Evolutionary conservation across 768 basidiomycete genomes (phyloP), one percentile per base, ranked within the genome.

Genomic region (Suillus decipiens): DNA sequence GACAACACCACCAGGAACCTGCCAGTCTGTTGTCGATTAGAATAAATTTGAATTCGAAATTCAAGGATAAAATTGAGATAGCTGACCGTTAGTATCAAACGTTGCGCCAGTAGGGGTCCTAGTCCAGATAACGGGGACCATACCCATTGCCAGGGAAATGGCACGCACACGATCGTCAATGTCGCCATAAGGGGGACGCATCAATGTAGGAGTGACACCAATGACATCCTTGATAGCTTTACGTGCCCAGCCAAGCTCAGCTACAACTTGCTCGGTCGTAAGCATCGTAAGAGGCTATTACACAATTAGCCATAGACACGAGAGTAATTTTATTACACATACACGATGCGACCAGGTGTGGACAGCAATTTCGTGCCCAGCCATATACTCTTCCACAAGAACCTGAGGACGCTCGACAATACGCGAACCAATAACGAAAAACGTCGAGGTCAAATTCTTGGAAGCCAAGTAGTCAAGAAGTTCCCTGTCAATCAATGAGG

Each of bases 141-240:
- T 77, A 51, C 95, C 94, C 96, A 99, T 96, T 36, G 94, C 93
- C 60, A 93, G 74, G 22, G 88, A 79, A 73, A 99, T 94, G 45
- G 89, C 90, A 65, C 96, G 91, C 53, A 99, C 95, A 69, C 96
- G 93, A 77, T 94, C 90, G 73, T 99, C 95, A 34, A 93, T 90
- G 70, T 94, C 92, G 69, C 92, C 92, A 66, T 82, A 93, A 48
- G 92, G 92, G 47, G 92, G 88, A 62, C 92, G 86, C 90, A 90
- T 90, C 5, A 84, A 84, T 10, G 83, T 88, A 0, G 92, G 92
- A 1, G 90, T 89, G 33, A 93, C 88, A 67, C 90, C 90, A 62
- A 90, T 77, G 24, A 90, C 84, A 2, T 72, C 72, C 76, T 90
- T 87, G 79, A 99, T 96, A 59, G 88, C 87, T 75, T 92, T 87